Percentiles rank a stretch among this genome's conserved stretches.
Evolutionary conservation across 2,329 filamentous ascomycete species (phyloP).

Genomic region (Alternaria gaisen): DNA sequence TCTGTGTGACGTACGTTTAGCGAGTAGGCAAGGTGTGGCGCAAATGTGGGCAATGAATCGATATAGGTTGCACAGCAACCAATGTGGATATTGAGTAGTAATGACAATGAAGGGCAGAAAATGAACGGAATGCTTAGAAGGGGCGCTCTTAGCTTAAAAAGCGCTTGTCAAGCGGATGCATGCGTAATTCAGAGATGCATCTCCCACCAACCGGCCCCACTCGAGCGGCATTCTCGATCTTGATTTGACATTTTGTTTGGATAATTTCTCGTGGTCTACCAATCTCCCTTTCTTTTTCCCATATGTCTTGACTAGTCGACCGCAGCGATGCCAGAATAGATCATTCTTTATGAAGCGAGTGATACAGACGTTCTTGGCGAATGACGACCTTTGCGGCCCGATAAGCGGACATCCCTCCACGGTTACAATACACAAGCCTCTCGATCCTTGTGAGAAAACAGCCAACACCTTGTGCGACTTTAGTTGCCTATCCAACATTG

Average conservation of each 20-base stretch:
- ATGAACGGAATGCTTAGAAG: background rate
- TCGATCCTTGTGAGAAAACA: background rate
- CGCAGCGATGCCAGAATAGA: background rate
- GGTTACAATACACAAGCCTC: background rate
- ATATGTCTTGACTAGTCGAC: background rate
- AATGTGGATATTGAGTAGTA: background rate
- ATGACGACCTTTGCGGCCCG: constrained; percentile 6
- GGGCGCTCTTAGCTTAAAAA: background rate
- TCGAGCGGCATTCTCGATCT: constrained; percentile 1
- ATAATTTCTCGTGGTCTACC: no score
- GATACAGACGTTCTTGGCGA: background rate
- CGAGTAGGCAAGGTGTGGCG: background rate
- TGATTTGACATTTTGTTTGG: background rate
- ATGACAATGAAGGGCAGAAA: background rate
- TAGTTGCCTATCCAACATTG: background rate
- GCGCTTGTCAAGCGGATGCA: background rate
- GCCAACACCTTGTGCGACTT: background rate
- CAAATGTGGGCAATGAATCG: background rate
- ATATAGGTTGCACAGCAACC: background rate
- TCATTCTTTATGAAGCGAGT: background rate
- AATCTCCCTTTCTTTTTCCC: no score
- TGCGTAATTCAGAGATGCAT: background rate
- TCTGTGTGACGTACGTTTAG: background rate
- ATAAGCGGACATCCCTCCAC: constrained; percentile 4
- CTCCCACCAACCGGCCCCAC: constrained; percentile 3